Evolutionary conservation across 345 rosid species (phyloP).

Genomic region (Salix dunnii): DNA sequence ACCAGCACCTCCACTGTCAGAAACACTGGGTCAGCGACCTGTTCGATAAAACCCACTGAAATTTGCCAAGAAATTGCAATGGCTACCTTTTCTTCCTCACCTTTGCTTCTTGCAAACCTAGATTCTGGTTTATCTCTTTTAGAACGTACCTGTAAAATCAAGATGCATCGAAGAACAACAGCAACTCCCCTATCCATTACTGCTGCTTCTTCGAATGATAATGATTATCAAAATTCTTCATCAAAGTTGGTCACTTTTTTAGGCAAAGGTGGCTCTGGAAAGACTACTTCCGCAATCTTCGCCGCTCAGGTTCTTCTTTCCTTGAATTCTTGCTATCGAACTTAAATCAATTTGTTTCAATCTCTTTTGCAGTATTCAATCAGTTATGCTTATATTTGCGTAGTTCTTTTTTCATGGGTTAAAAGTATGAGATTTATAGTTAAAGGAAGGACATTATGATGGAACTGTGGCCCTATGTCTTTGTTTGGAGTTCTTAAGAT

Average conservation of each 20-base stretch:
- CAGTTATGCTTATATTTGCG: background rate
- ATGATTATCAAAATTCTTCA: constrained; percentile 11
- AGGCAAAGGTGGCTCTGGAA: constrained; percentile 93
- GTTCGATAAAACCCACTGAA: background rate
- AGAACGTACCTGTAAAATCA: constrained; percentile 4
- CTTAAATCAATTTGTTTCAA: background rate
- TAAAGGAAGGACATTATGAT: background rate
- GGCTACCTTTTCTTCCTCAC: constrained; percentile 30
- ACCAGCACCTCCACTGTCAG: background rate
- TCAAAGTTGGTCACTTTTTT: constrained; percentile 65
- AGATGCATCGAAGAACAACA: constrained; percentile 15
- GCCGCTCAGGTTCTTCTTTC: constrained; percentile 66
- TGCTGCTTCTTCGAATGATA: constrained; percentile 22
- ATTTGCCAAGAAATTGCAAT: constrained; percentile 7
- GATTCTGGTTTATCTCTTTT: constrained; percentile 12
- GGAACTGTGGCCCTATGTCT: background rate
- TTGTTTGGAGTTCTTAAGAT: background rate
- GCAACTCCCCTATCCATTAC: constrained; percentile 25
- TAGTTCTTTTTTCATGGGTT: background rate
- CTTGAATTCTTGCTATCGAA: background rate
- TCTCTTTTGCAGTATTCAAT: background rate
- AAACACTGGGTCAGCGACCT: background rate
- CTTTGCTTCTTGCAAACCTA: constrained; percentile 20
- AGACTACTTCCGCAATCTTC: constrained; percentile 75
- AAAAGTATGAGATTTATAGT: background rate